Evolutionary conservation across 495 filamentous ascomycete genomes (phyloP), one percentile per base, ranked within the genome.

Genomic region (Evernia prunastri): DNA sequence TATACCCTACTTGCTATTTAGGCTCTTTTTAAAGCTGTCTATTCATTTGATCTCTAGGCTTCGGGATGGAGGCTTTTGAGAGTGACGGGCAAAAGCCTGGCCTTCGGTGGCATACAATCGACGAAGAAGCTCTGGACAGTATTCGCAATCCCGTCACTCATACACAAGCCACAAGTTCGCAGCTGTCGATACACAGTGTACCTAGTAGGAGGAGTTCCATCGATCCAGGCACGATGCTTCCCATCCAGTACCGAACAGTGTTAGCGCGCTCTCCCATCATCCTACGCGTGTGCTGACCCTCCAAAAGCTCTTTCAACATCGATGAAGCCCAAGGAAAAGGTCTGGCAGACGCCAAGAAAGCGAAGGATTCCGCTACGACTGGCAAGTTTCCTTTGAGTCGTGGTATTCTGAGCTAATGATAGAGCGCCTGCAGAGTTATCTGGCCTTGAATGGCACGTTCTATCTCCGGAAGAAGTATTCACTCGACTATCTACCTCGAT

Each of bases 371-470:
- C 12, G 17, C 58, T 42, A 43, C 58, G 3, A 33, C 20, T 6
- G 58, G 58, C 36, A 45, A 17, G 36, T 42, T 36, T 8, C 15
- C 36, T 27, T 10, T 40, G 33, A n/a, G n/a, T 20, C 23, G 4
- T 27, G 40, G n/a, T 12, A 15, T 6, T 59, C n/a, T 8, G 27
- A 39, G 27, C 58, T 59, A 23, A 59, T n/a, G 13, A n/a, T 31
- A 29, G n/a, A 10, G 36, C 57, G 25, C 35, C 15, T 36, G 9
- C 63, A 72, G 75, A 77, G 58, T 69, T 77, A 53, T 66, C 61
- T 33, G 69, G 67, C 43, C 72, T 76, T 27, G 81, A 85, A 51
- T 86, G 82, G 81, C 85, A 87, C 69, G 82, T 70, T 8, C 70
- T 87, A 12, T 72, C 83, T 0, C 67, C 74, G 17, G 77, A 82